Base-by-base conservation (phyloP, 2,329 filamentous ascomycete species). In the Clarireedia hainanense region DNA sequence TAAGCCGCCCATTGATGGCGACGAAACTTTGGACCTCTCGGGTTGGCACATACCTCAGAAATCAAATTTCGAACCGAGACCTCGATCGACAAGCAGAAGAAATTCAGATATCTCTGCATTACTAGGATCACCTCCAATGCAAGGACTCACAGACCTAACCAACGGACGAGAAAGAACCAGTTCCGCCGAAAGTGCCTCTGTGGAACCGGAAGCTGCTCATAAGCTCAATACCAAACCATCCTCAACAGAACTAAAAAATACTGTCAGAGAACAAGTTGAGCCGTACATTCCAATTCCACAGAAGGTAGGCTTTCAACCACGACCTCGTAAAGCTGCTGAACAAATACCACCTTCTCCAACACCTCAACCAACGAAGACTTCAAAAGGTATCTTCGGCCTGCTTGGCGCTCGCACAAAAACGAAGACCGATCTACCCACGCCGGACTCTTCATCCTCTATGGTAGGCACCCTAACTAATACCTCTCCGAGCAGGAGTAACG, bases 1-100 rank as follows among this genome's bases (percentile, higher is more conserved):
- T 15, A n/a, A 24, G 15, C 52, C 34, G 15, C 43, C 47, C 12
- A 30, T 37, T 12, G 55, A 51, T 45, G 59, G 60, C 27, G 26
- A 42, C 10, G 50, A 60, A 26, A 57, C 54, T 55, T 42, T 57
- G 24, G 63, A 67, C 26, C 48, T 66, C 5, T 64, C 65, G 14
- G 60, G 57, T 23, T 64, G 57, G 55, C 62, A 65, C 10, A 65
- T 67, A 27, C 65, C 66, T 15, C 67, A 69, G 47, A 69, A 68
- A 50, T 55, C 61, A 24, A 67, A 67, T 48, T 69, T 69, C 47
- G 60, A 64, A 7, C 66, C 68, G 30, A 60, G 60, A 10, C 57
- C 56, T 42, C 60, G 65, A 10, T 59, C 63, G 12, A 27, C 30
- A 26, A 34, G 42, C 23, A 61, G 53, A 46, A 52, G 55, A 14